These are phyloP conservation scores for Batrachochytrium dendrobatidis DNA, from an alignment of 371 early-diverging fungal species.

Conservation along the genomic window DNA sequence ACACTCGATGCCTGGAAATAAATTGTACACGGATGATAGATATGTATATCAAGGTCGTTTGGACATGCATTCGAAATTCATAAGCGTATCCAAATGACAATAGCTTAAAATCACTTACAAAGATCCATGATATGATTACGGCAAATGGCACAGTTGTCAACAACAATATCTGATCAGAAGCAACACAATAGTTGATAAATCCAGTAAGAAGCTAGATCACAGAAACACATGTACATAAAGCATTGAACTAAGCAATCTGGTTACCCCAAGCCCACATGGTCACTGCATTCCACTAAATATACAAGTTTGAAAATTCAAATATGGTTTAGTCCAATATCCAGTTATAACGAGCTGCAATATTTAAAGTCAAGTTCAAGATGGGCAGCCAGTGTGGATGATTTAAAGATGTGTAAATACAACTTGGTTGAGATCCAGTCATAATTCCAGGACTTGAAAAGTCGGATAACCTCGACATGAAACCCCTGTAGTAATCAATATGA, in stretches of 20 bases:
- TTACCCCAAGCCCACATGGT: slow-evolving; percentile 97
- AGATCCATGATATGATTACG: slow-evolving; percentile 99
- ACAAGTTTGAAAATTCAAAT: slow-evolving; percentile 7
- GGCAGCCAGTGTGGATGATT: background rate
- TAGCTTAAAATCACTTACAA: slow-evolving; percentile 60
- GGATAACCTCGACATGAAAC: no score
- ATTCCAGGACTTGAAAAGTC: background rate
- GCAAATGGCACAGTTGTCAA: slow-evolving; percentile 99
- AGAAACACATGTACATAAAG: background rate
- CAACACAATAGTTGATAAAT: background rate
- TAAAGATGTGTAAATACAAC: background rate
- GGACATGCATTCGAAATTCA: background rate
- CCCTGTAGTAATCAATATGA: no score
- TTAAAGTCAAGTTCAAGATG: background rate
- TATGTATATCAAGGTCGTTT: slow-evolving; percentile 2
- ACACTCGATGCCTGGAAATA: slow-evolving; percentile 78
- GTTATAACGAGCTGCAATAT: background rate
- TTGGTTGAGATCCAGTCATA: background rate
- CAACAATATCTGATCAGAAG: slow-evolving; percentile 74
- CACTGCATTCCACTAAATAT: slow-evolving; percentile 89
- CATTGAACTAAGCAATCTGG: background rate
- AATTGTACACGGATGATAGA: background rate
- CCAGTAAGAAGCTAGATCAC: background rate
- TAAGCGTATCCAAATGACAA: background rate
- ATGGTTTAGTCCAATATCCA: background rate